phyloP scores from a whole-genome alignment of 2,329 filamentous ascomycete species.

The Cercospora brassicicola region DNA sequence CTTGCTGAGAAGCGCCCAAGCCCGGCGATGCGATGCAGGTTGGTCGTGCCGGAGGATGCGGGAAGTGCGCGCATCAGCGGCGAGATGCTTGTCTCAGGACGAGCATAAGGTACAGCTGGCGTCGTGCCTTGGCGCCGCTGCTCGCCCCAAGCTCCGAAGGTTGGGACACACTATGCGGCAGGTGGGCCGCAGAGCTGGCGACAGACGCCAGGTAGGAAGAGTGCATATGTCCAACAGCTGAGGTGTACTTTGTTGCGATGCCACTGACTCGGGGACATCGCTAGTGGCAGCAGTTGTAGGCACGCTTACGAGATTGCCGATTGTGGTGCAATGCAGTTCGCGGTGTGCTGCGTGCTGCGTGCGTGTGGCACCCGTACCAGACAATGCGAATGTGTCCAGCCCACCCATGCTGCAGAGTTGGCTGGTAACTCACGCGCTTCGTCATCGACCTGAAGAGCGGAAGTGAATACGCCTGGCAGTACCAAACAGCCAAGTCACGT shows the following conservation, averaged over 20 bases:
- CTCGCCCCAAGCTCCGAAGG: not conserved
- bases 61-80: not conserved
- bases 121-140: not conserved
- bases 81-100: constrained; percentile 1
- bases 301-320: not conserved
- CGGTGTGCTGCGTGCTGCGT: not conserved
- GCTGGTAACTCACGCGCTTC: not conserved
- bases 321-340: not conserved
- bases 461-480: not conserved
- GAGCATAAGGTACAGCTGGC: not conserved
- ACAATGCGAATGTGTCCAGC: not conserved
- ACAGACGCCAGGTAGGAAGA: not conserved
- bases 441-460: not conserved
- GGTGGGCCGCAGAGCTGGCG: not conserved
- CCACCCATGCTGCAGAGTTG: not conserved
- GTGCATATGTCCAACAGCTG: not conserved
- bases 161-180: not conserved
- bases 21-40: not conserved
- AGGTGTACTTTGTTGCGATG: not conserved
- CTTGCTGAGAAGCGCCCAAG: not conserved
- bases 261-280: constrained; percentile 6
- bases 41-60: not conserved
- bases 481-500: not conserved
- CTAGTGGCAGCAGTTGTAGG: not conserved
- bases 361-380: not conserved